A percentile compares a stretch with the other conserved stretches of the same genome.
phyloP scores from a whole-genome alignment of 371 early-diverging fungal genomes.

The Mucor piriformis region DNA sequence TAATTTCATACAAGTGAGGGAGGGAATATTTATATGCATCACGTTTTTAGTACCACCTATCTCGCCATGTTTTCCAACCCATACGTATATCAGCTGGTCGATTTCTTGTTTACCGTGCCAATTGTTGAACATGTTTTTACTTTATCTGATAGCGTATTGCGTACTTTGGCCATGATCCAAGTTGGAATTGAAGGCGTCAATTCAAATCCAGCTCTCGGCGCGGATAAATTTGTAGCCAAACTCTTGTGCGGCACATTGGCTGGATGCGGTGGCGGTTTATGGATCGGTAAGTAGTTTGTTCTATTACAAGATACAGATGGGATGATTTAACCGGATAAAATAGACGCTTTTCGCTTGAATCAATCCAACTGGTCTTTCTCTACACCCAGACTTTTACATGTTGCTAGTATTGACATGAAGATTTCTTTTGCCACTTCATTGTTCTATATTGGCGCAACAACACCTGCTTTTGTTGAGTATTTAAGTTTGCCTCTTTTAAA shows the following conservation, averaged over 20 bases:
- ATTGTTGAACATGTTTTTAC: slow-evolving; percentile 52
- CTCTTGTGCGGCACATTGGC: slow-evolving; percentile 55
- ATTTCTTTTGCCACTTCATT: slow-evolving; percentile 35
- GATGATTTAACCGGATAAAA: no score
- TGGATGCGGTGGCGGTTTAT: slow-evolving; percentile 61
- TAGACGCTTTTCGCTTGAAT: slow-evolving; percentile 49
- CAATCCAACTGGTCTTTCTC: slow-evolving; percentile 49
- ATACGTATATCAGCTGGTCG: slow-evolving; percentile 34
- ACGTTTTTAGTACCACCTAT: slow-evolving; percentile 36
- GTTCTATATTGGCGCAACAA: slow-evolving; percentile 40
- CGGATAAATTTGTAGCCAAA: slow-evolving; percentile 54
- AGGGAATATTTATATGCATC: neutral
- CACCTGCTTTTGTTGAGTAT: slow-evolving; percentile 28
- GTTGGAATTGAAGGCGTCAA: slow-evolving; percentile 57
- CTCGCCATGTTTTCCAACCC: slow-evolving; percentile 45
- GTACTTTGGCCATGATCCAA: slow-evolving; percentile 50
- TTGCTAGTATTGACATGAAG: slow-evolving; percentile 46
- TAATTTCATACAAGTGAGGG: neutral
- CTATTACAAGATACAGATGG: no score
- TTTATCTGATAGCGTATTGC: slow-evolving; percentile 51
- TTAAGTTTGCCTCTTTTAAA: slow-evolving; percentile 25
- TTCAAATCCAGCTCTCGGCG: slow-evolving; percentile 41
- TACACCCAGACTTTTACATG: slow-evolving; percentile 42
- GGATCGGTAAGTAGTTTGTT: slow-evolving; percentile 45
- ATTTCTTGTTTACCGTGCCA: slow-evolving; percentile 37